phyloP scores from a whole-genome alignment of 148 eudicot species.

The Selenicereus undatus region DNA sequence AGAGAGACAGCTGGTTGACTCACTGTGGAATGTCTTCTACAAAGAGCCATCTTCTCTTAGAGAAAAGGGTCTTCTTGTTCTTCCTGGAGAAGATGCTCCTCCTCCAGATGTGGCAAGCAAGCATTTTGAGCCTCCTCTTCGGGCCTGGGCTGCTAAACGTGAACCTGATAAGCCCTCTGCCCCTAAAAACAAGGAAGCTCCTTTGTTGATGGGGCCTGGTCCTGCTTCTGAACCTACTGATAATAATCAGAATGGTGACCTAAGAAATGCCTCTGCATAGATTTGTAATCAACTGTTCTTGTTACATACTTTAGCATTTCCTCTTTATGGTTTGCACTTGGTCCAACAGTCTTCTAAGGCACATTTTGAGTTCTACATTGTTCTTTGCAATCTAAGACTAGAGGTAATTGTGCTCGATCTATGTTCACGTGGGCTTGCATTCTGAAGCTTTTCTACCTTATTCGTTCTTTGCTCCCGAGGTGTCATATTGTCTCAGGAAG shows the following conservation, averaged over 20 bases:
- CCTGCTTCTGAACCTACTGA: slow-evolving; percentile 12
- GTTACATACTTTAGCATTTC: neutral
- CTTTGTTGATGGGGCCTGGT: slow-evolving; percentile 59
- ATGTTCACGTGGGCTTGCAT: neutral
- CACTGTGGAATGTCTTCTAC: slow-evolving; percentile 63
- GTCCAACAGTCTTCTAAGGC: neutral
- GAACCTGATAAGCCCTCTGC: slow-evolving; percentile 28
- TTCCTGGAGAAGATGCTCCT: slow-evolving; percentile 73
- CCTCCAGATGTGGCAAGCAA: slow-evolving; percentile 85
- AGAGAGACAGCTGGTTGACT: slow-evolving; percentile 77
- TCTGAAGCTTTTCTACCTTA: neutral
- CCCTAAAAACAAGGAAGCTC: slow-evolving; percentile 52
- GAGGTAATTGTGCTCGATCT: neutral
- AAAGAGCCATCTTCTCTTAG: slow-evolving; percentile 71
- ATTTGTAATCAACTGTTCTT: no score
- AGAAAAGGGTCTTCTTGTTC: slow-evolving; percentile 66
- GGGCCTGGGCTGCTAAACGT: slow-evolving; percentile 74
- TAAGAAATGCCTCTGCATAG: slow-evolving; percentile 9
- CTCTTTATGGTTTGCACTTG: neutral
- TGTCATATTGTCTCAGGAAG: no score
- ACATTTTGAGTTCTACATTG: neutral
- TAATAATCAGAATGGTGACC: neutral
- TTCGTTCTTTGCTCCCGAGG: no score
- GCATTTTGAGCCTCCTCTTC: slow-evolving; percentile 73
- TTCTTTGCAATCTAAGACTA: neutral